A percentile compares a stretch with the other conserved stretches of the same genome.
Evolutionary conservation across 2,329 filamentous ascomycete genomes (phyloP).

Genomic region (Ophiostoma pallidulum): DNA sequence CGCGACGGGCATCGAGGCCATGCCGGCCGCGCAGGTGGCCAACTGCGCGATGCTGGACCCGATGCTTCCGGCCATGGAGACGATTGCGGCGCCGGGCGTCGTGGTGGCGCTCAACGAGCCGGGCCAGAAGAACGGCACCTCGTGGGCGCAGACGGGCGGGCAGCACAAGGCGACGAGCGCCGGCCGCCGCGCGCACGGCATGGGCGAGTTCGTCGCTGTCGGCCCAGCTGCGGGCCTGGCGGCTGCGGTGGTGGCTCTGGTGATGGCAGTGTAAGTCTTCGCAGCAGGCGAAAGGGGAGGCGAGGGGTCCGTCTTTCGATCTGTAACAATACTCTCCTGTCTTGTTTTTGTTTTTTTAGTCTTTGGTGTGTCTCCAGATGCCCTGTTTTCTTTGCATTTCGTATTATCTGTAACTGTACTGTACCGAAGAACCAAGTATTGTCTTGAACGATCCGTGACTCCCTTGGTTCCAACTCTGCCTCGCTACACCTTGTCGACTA

Average conservation of each 20-base stretch:
- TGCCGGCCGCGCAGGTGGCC: slow-evolving; percentile 22
- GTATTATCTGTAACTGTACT: neutral
- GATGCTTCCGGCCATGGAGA: slow-evolving; percentile 20
- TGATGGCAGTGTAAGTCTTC: neutral
- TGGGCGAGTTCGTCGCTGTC: neutral
- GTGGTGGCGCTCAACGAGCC: slow-evolving; percentile 16
- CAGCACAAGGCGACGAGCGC: slow-evolving; percentile 5
- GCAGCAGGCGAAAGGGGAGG: neutral
- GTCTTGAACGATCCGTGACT: too few species aligned
- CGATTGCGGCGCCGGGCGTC: slow-evolving; percentile 7
- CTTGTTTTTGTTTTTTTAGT: neutral
- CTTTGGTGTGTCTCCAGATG: neutral
- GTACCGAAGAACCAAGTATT: too few species aligned
- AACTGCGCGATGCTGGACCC: slow-evolving; percentile 20
- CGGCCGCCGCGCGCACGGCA: neutral
- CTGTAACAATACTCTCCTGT: neutral
- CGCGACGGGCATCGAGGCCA: slow-evolving; percentile 33
- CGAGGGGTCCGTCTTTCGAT: too few species aligned
- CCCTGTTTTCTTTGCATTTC: neutral
- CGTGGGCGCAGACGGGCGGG: slow-evolving; percentile 10
- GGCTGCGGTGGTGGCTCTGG: neutral
- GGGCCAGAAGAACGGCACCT: slow-evolving; percentile 12
- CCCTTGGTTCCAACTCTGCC: too few species aligned
- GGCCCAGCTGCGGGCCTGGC: neutral
- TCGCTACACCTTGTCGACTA: neutral